Evolutionary conservation across 2,329 filamentous ascomycete genomes (phyloP).

Genomic region (Sporothrix brasiliensis): DNA sequence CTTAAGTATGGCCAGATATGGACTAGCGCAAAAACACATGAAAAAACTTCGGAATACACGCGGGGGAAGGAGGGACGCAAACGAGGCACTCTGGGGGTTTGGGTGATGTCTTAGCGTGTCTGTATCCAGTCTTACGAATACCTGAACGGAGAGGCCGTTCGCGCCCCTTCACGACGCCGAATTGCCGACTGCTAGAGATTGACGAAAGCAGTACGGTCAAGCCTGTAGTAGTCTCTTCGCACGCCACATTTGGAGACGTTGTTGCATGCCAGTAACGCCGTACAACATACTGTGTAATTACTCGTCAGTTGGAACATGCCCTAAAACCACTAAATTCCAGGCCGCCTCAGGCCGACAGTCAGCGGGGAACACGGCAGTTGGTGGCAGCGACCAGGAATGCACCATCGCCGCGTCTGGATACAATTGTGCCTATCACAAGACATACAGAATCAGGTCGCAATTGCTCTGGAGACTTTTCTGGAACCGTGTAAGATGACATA

Average conservation of each 20-base stretch:
- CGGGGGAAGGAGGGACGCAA: background rate
- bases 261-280: background rate
- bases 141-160: constrained; percentile 11
- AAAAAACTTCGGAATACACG: constrained; percentile 34
- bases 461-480: background rate
- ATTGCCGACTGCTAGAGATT: constrained; percentile 15
- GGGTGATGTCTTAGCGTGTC: constrained; percentile 11
- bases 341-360: background rate
- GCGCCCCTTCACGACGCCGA: constrained; percentile 24
- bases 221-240: background rate
- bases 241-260: background rate
- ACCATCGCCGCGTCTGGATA: background rate
- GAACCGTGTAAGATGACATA: constrained; percentile 16
- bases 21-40: constrained; percentile 27
- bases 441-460: no score
- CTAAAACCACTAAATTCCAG: background rate
- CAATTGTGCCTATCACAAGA: constrained; percentile 4
- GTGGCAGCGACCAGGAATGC: background rate
- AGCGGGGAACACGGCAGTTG: background rate
- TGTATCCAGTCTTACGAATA: no score
- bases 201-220: constrained; percentile 13
- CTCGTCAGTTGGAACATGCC: no score
- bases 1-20: background rate
- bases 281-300: no score
- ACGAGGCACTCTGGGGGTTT: constrained; percentile 14